These are phyloP conservation scores for Clarireedia hainanense DNA, from an alignment of 2,329 filamentous ascomycete genomes.

Conservation along the genomic window DNA sequence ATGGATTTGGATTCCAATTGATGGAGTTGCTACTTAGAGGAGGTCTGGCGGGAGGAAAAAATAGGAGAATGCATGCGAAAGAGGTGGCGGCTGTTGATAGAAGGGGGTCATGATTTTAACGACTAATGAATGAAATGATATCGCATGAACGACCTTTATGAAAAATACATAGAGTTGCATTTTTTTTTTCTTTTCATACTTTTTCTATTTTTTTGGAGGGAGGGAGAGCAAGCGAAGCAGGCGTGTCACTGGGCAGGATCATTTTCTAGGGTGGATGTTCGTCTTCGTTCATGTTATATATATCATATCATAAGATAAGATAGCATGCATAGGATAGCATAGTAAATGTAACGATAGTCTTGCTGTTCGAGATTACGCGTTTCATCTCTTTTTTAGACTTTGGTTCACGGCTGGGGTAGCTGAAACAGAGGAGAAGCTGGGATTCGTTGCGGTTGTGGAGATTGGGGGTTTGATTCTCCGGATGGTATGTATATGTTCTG, in stretches of 20 bases:
- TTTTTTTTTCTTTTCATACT: neutral
- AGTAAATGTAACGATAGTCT: conserved; percentile 2
- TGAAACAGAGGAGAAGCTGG: no score
- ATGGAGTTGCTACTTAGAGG: no score
- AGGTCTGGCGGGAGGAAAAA: conserved; percentile 11
- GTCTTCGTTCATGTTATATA: neutral
- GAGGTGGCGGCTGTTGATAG: neutral
- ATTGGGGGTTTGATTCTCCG: no score
- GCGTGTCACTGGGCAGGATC: no score
- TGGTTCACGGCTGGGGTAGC: no score
- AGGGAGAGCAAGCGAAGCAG: no score
- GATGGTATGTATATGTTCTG: no score
- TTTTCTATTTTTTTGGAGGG: neutral
- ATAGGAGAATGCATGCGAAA: conserved; percentile 4
- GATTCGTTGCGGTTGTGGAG: no score
- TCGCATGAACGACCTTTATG: neutral
- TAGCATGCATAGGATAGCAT: neutral
- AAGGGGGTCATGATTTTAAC: neutral
- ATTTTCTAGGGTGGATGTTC: neutral
- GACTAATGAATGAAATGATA: conserved; percentile 2
- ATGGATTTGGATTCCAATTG: conserved; percentile 26
- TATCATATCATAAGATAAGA: neutral
- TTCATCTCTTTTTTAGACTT: no score
- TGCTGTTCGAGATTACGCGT: neutral
- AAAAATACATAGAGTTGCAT: neutral